These are phyloP conservation scores for Penicillium chermesinum DNA, from an alignment of 495 filamentous ascomycete genomes.

Conservation along the genomic window DNA sequence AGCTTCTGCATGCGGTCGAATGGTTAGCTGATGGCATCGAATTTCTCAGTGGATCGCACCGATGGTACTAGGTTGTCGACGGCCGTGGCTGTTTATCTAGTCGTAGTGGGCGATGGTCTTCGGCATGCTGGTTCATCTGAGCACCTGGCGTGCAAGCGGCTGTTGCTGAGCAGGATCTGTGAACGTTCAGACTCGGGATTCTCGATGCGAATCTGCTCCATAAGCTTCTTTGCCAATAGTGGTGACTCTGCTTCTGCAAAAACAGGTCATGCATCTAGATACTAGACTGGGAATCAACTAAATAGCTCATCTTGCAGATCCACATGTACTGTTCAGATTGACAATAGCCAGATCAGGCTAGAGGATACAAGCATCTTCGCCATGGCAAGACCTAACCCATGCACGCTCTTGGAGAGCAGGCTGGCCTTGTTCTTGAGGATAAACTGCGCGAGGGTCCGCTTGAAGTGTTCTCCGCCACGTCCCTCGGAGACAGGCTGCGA, in stretches of 20 bases:
- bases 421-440: constrained; percentile 73
- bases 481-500: constrained; percentile 61
- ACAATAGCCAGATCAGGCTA: constrained; percentile 85
- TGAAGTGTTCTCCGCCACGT: constrained; percentile 64
- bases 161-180: neutral
- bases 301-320: neutral
- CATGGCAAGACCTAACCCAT: constrained; percentile 88
- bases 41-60: constrained; percentile 95
- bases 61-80: constrained; percentile 93
- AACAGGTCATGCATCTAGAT: neutral
- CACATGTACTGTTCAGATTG: constrained; percentile 76
- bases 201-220: constrained; percentile 67
- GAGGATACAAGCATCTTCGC: constrained; percentile 79
- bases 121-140: constrained; percentile 49
- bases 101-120: constrained; percentile 84
- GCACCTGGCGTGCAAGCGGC: neutral
- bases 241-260: constrained; percentile 60
- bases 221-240: constrained; percentile 59
- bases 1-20: constrained; percentile 85
- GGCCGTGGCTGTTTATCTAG: constrained; percentile 73
- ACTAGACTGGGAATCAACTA: neutral
- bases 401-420: constrained; percentile 80
- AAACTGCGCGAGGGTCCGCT: constrained; percentile 68
- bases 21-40: constrained; percentile 81
- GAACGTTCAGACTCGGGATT: constrained; percentile 70